Percentiles rank a stretch among this genome's conserved stretches.
These are phyloP conservation scores for Metschnikowia reukaufii DNA, from an alignment of 805 yeast species.

Conservation along the genomic window DNA sequence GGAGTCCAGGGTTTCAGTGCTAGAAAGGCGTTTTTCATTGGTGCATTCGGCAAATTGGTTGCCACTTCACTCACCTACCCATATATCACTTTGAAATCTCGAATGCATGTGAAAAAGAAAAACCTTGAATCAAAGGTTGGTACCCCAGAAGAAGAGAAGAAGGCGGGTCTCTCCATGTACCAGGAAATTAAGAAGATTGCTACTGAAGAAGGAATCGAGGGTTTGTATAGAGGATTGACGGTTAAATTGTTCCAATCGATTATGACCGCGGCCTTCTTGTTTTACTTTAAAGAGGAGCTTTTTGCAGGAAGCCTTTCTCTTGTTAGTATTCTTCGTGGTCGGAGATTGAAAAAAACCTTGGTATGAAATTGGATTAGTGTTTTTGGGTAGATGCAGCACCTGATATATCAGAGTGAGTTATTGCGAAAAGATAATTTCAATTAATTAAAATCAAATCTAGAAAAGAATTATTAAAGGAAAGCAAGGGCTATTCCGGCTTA, in stretches of 20 bases:
- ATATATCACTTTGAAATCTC: slow-evolving; percentile 81
- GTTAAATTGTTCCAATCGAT: slow-evolving; percentile 83
- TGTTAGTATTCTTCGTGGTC: slow-evolving; percentile 39
- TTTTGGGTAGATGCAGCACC: too few species aligned
- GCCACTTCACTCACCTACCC: slow-evolving; percentile 94
- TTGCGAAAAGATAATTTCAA: too few species aligned
- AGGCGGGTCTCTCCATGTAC: slow-evolving; percentile 41
- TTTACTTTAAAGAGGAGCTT: slow-evolving; percentile 86
- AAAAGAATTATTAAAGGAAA: too few species aligned
- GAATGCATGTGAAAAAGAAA: slow-evolving; percentile 71
- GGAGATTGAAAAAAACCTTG: slow-evolving; percentile 6
- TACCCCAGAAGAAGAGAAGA: neutral
- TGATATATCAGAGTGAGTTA: too few species aligned
- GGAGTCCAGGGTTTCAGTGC: slow-evolving; percentile 57
- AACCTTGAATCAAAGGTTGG: slow-evolving; percentile 15
- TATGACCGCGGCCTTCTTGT: slow-evolving; percentile 83
- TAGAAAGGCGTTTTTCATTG: slow-evolving; percentile 76
- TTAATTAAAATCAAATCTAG: too few species aligned
- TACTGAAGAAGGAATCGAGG: slow-evolving; percentile 67
- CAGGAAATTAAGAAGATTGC: slow-evolving; percentile 59
- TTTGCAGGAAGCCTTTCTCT: slow-evolving; percentile 56
- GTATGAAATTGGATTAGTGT: neutral
- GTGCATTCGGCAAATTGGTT: slow-evolving; percentile 84
- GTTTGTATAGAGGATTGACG: slow-evolving; percentile 78
- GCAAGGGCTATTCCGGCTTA: neutral